Evolutionary conservation across 1,284 basidiomycete species (phyloP), one percentile per base, ranked within the genome.

Genomic region (Malassezia cuniculi): DNA sequence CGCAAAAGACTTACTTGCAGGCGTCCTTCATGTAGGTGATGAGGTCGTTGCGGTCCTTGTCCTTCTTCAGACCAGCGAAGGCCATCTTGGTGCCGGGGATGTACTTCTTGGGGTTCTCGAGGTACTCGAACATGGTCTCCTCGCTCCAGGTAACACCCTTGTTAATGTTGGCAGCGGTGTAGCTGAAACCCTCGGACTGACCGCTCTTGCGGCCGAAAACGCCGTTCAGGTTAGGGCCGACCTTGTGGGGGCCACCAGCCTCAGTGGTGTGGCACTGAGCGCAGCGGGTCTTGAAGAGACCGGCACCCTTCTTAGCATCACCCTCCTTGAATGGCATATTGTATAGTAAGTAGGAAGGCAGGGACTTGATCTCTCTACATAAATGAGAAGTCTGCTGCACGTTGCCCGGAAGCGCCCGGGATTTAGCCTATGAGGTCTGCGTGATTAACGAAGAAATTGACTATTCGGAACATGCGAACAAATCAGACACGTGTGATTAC

Each of bases 231-330:
- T 93, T 93, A 48, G 89, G 89, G 50, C 86, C 86, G 52, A 90
- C 85, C 62, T 83, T 83, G 74, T 86, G 76, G 33, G 79, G 74
- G 57, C 81, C 89, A 53, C 84, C 82, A 56, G 76, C 74, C 56
- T 75, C 84, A 58, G 84, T 71, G 55, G 86, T 95, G 73, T 97
- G 90, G 75, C 90, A 97, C 71, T 94, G 87, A 45, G 85, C 85
- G 69, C 90, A 97, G 54, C 89, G 85, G 57, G 85, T 90, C 78
- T 66, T 62, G 59, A 65, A 65, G 35, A 63, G 53, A 49, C 50
- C 27, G 14, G 58, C 60, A 34, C 60, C 60, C 53, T 63, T 63
- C 36, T 53, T 59, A 25, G 48, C 41, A 41, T 63, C 60, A 29
- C 60, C 60, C 18, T 45, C 43, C 35, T 50, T 44, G 52, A 50